Evolutionary conservation across 78 protist species (phyloP).

Genomic region (Dictyostelium discoideum): dicty_2.7 NC_007090.3:3330501-3331000

Average conservation of each 20-base stretch:
- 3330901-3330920: slow-evolving; percentile 75
- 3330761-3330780: slow-evolving; percentile 92
- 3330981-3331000: slow-evolving; percentile 60
- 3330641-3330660: slow-evolving; percentile 89
- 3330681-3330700: slow-evolving; percentile 98
- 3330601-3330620: slow-evolving; percentile 99
- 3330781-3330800: slow-evolving; percentile 85
- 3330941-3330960: slow-evolving; percentile 91
- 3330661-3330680: slow-evolving; percentile 93
- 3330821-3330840: slow-evolving; percentile 98
- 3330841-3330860: slow-evolving; percentile 92
- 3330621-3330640: slow-evolving; percentile 89
- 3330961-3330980: slow-evolving; percentile 88
- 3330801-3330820: slow-evolving; percentile 97
- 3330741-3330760: slow-evolving; percentile 93
- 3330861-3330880: slow-evolving; percentile 86
- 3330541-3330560: slow-evolving; percentile 92
- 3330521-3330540: slow-evolving; percentile 92
- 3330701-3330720: slow-evolving; percentile 94
- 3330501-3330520: slow-evolving; percentile 97
- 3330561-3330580: slow-evolving; percentile 98
- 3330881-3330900: slow-evolving; percentile 81
- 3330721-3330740: slow-evolving; percentile 87
- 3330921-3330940: slow-evolving; percentile 69
- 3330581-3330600: slow-evolving; percentile 96